These are phyloP conservation scores for Colletotrichum lini DNA, from an alignment of 2,329 filamentous ascomycete genomes.

Conservation along the genomic window DNA sequence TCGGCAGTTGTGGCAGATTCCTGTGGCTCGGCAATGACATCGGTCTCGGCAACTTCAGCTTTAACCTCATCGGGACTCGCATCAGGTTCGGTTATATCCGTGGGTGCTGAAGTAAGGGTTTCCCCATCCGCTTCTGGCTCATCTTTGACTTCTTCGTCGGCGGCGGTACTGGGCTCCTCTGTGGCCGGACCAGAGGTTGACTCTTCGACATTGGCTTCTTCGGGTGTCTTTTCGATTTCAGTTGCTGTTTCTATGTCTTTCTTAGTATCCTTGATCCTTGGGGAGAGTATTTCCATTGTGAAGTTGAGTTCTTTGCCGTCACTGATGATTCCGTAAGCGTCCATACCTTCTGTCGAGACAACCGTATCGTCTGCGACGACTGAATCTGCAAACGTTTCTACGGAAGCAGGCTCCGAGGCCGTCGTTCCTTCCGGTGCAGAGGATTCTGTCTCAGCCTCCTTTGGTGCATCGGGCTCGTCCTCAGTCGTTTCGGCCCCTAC, in stretches of 20 bases:
- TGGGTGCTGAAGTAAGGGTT: neutral
- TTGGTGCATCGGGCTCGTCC: neutral
- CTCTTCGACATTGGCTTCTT: neutral
- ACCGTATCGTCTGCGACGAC: conserved; percentile 6
- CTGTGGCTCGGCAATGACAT: neutral
- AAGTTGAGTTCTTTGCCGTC: conserved; percentile 38
- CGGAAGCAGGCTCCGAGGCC: neutral
- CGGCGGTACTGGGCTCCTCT: neutral
- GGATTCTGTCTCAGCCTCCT: conserved; percentile 4
- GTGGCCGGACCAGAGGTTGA: neutral
- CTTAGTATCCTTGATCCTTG: conserved; percentile 29
- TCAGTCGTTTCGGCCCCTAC: neutral
- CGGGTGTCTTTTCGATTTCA: conserved; percentile 15
- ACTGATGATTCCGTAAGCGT: conserved; percentile 35
- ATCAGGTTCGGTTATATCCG: neutral
- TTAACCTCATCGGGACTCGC: neutral
- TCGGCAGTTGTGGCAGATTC: neutral
- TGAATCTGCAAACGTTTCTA: neutral
- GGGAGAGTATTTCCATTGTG: conserved; percentile 7
- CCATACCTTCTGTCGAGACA: conserved; percentile 38
- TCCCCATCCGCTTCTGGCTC: neutral
- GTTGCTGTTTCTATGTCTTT: conserved; percentile 23
- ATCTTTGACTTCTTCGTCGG: neutral
- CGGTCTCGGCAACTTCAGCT: neutral
- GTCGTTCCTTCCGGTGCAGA: neutral